Conservation (phyloP, 2,329 filamentous ascomycete species). For the Emmonsia crescens region DNA sequence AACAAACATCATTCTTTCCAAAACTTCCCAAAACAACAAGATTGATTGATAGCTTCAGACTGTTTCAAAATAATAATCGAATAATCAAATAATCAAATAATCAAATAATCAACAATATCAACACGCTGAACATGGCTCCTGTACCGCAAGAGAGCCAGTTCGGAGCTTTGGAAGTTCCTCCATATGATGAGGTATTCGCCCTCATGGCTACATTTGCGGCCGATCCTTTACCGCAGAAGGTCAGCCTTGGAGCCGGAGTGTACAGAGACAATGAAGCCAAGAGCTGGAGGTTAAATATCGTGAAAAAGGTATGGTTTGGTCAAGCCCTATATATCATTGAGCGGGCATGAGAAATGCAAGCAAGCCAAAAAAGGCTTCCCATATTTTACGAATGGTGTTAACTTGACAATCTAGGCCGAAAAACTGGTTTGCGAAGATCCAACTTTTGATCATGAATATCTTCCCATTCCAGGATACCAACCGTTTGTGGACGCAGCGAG, state of each 20-base stretch:
- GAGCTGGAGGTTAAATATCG: slow-evolving; percentile 30
- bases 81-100: no score
- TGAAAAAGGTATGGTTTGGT: slow-evolving; percentile 19
- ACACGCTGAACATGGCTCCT: slow-evolving; percentile 10
- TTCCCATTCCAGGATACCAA: slow-evolving; percentile 77
- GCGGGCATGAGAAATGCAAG: neutral
- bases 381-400: neutral
- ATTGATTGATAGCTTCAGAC: neutral
- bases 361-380: neutral
- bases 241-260: slow-evolving; percentile 31
- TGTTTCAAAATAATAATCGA: neutral
- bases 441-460: slow-evolving; percentile 91
- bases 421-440: slow-evolving; percentile 74
- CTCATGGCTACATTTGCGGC: slow-evolving; percentile 17
- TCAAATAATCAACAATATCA: no score
- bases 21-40: neutral
- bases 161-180: slow-evolving; percentile 9
- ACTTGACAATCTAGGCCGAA: slow-evolving; percentile 53
- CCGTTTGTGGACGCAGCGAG: slow-evolving; percentile 78
- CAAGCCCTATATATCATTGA: neutral
- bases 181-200: slow-evolving; percentile 16
- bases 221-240: slow-evolving; percentile 24
- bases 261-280: slow-evolving; percentile 30
- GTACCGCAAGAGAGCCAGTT: slow-evolving; percentile 13
- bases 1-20: neutral